A percentile compares a stretch with the other conserved stretches of the same genome.
phyloP scores from a whole-genome alignment of 2,329 filamentous ascomycete species.

The Trichoderma brevicompactum region DNA sequence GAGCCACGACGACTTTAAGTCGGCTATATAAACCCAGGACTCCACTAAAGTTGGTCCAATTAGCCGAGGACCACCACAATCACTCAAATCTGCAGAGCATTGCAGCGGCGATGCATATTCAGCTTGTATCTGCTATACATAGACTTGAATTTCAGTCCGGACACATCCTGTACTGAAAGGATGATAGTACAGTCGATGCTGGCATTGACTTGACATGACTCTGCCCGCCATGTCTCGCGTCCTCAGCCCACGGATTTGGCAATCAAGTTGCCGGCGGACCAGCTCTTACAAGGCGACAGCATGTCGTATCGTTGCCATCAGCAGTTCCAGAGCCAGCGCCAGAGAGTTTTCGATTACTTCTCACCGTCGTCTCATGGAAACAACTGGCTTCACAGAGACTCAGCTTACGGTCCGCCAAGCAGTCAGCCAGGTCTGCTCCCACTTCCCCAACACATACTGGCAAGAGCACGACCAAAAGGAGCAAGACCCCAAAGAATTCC shows the following conservation, averaged over 20 bases:
- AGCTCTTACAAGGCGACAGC: neutral
- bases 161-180: neutral
- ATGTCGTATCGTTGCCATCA: neutral
- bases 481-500: constrained; percentile 74
- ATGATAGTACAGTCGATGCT: neutral
- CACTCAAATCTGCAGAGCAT: neutral
- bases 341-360: constrained; percentile 45
- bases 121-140: neutral
- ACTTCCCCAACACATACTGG: constrained; percentile 79
- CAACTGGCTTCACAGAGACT: constrained; percentile 71
- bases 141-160: no score
- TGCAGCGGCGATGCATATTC: neutral
- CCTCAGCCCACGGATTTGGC: neutral
- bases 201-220: neutral
- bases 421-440: constrained; percentile 67
- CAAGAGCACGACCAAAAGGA: constrained; percentile 71
- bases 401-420: constrained; percentile 75
- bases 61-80: constrained; percentile 16
- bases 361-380: constrained; percentile 65
- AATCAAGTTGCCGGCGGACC: neutral
- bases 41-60: constrained; percentile 9
- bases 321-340: no score
- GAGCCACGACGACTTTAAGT: neutral
- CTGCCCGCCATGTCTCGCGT: constrained; percentile 1
- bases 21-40: constrained; percentile 18